Evolutionary conservation across 2,329 filamentous ascomycete genomes (phyloP).

Genomic region (Colletotrichum sp.): DNA sequence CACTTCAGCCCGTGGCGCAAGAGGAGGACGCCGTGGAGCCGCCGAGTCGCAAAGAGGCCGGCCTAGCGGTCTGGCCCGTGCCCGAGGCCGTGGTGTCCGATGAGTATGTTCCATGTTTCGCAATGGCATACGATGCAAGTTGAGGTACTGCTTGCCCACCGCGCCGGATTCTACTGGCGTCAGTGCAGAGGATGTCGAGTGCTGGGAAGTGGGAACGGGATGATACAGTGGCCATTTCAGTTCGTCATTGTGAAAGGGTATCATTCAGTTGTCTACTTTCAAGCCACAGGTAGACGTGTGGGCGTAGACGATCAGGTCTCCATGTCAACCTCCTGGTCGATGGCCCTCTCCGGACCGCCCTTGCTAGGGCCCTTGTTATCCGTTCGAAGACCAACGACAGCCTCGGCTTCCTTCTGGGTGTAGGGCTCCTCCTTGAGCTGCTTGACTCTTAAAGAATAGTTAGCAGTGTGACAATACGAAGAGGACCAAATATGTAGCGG

Average conservation of each 20-base stretch:
- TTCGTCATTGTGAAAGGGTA: conserved; percentile 12
- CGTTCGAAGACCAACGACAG: conserved; percentile 73
- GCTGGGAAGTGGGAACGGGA: neutral
- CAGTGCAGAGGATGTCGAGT: neutral
- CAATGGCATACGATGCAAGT: neutral
- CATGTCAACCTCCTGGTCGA: conserved; percentile 44
- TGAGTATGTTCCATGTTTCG: conserved; percentile 24
- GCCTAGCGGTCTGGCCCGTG: conserved; percentile 50
- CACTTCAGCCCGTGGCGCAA: conserved; percentile 32
- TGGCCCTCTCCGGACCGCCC: conserved; percentile 27
- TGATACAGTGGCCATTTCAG: neutral
- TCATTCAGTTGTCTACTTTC: conserved; percentile 9
- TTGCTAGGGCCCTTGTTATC: conserved; percentile 63
- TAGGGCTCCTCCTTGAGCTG: conserved; percentile 85
- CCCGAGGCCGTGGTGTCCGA: conserved; percentile 50
- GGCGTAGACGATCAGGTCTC: conserved; percentile 14
- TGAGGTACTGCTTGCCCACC: neutral
- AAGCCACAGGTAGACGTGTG: neutral
- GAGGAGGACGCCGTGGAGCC: conserved; percentile 29
- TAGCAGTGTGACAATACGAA: neutral
- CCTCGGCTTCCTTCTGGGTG: conserved; percentile 84
- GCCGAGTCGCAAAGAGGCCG: conserved; percentile 41
- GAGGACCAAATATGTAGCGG: neutral
- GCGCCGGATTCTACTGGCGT: neutral
- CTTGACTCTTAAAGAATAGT: conserved; percentile 69